Evolutionary conservation across 148 eudicot genomes (phyloP).

Genomic region (Fallopia convolvulus): DNA sequence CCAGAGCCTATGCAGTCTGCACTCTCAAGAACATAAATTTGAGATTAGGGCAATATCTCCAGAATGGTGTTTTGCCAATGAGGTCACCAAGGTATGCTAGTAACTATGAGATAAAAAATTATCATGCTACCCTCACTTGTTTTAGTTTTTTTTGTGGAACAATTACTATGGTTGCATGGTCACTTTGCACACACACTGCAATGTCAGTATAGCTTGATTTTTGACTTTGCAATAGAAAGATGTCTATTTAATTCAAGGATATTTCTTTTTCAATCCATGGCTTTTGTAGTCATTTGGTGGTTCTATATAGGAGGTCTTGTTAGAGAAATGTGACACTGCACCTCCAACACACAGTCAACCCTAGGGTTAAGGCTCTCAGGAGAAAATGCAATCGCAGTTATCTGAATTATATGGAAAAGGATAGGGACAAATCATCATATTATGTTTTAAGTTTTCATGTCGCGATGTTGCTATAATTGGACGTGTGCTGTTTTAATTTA

Average conservation of each 20-base stretch:
- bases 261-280: background rate
- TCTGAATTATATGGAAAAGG: too few relatives aligned
- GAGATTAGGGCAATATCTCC: constrained; percentile 68
- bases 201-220: background rate
- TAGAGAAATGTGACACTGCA: too few relatives aligned
- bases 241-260: background rate
- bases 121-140: background rate
- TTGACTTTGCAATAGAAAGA: background rate
- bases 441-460: too few relatives aligned
- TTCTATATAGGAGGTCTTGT: background rate
- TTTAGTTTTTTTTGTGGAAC: background rate
- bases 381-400: too few relatives aligned
- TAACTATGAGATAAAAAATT: background rate
- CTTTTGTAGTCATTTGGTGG: background rate
- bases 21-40: constrained; percentile 49
- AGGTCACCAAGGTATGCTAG: constrained; percentile 51
- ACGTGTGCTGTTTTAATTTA: too few relatives aligned
- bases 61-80: constrained; percentile 68
- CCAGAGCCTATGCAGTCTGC: background rate
- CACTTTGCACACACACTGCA: background rate
- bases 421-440: too few relatives aligned
- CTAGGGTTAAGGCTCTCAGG: too few relatives aligned
- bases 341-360: too few relatives aligned
- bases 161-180: background rate
- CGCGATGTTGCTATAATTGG: too few relatives aligned